Base-by-base conservation (phyloP, 352 stramenopile species). In the Phytopythium litorale region DNA sequence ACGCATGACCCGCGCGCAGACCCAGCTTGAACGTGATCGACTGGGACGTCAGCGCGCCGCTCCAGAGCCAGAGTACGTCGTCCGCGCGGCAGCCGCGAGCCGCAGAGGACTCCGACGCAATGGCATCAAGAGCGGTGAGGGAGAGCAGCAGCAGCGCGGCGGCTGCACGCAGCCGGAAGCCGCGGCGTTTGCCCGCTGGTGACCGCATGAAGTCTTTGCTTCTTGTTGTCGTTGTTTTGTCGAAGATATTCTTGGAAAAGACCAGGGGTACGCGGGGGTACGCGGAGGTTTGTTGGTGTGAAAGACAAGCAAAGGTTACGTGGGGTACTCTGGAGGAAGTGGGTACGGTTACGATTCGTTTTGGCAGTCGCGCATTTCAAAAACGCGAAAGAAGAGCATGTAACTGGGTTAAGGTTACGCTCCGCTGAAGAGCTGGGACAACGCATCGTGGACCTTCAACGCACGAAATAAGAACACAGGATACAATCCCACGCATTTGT, bases 51-150 rank as follows among this genome's bases (percentile, higher is more conserved):
- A 93, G 65, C 38, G 80, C 81, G 58, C 84, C 84, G 40, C 77
- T 87, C 84, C 84, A 93, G 16, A 93, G 32, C 84, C 84, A 93
- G 35, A 84, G 45, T 55, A 91, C 79, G 48, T 89, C 81, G 0
- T 65, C 71, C 0, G 68, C 64, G 43, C 70, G 63, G 35, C 81
- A 91, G 23, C 48, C 11, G 23, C 21, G 4, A 7, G 49, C 7
- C 25, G 25, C 49, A 23, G 15, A 5, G 25, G 49, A 35, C 2
- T 3, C 23, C 23, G 49, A 35, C 2, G 15, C 11, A 0, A 54
- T 21, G n/a, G 28, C 25, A 23, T 12, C 25, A 5, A 55, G 12
- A 21, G 49, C 7, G 0, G 7, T 18, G 18, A 55, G 9, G 0
- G 35, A 15, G 23, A 38, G 49, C 1, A 55, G 49, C 49, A 55